Conservation (phyloP, 805 yeast genomes). For the Lachancea kluyveri region DNA sequence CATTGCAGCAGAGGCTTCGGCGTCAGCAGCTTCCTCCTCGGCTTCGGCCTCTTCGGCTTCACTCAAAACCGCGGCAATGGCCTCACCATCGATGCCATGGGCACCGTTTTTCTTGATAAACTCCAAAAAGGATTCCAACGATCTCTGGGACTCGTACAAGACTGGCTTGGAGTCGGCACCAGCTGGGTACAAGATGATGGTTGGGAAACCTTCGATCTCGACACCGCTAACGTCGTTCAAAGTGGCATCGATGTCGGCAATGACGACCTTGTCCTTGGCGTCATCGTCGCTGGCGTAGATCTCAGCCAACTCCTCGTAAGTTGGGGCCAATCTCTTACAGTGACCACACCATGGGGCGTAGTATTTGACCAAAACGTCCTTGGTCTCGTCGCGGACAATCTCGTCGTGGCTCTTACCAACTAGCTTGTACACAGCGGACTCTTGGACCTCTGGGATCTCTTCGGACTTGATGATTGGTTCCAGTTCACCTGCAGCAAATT, state of each 20-base stretch:
- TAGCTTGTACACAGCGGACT: slow-evolving; percentile 62
- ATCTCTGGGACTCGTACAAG: slow-evolving; percentile 64
- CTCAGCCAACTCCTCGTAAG: slow-evolving; percentile 79
- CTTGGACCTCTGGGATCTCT: slow-evolving; percentile 78
- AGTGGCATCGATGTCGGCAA: slow-evolving; percentile 89
- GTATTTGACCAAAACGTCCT: slow-evolving; percentile 81
- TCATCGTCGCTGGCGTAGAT: slow-evolving; percentile 48
- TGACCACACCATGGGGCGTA: slow-evolving; percentile 99
- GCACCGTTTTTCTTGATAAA: slow-evolving; percentile 71
- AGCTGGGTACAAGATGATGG: slow-evolving; percentile 86
- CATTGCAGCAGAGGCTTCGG: no score
- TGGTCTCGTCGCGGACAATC: slow-evolving; percentile 47
- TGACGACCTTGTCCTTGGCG: slow-evolving; percentile 48
- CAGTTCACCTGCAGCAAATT: slow-evolving; percentile 57
- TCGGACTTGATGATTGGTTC: slow-evolving; percentile 78
- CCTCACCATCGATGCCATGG: slow-evolving; percentile 50
- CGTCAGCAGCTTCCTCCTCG: slow-evolving; percentile 14
- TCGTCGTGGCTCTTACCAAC: slow-evolving; percentile 81
- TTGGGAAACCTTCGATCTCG: slow-evolving; percentile 86
- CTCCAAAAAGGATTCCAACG: slow-evolving; percentile 57
- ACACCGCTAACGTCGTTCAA: slow-evolving; percentile 75
- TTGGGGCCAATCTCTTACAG: slow-evolving; percentile 87
- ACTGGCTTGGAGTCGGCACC: slow-evolving; percentile 64
- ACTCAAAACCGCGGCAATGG: slow-evolving; percentile 21
- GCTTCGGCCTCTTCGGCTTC: slow-evolving; percentile 9